Conservation (phyloP, 352 stramenopile species). For the Stramenopiles sp. region DNA sequence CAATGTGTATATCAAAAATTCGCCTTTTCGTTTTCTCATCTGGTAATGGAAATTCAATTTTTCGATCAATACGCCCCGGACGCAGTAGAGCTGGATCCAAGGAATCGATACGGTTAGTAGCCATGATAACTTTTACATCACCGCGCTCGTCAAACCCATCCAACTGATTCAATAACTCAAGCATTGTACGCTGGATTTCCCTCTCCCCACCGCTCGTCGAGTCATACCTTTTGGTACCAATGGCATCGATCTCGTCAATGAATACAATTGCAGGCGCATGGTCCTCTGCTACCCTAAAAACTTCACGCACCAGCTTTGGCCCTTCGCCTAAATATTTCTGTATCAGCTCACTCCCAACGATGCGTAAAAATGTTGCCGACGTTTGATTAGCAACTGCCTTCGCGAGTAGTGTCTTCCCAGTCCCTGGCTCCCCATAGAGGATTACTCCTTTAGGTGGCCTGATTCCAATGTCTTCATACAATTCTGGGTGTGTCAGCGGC, state of each 20-base stretch:
- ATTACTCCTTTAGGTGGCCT: slow-evolving; percentile 97
- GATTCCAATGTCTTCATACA: slow-evolving; percentile 99
- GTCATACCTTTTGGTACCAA: slow-evolving; percentile 98
- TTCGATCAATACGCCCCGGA: slow-evolving; percentile 97
- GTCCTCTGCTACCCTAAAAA: slow-evolving; percentile 97
- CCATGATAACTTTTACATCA: slow-evolving; percentile 99
- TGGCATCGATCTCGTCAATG: slow-evolving; percentile 99
- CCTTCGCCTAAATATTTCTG: slow-evolving; percentile 98
- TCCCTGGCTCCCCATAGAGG: slow-evolving; percentile 96
- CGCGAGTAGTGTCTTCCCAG: slow-evolving; percentile 97
- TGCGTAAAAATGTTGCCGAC: slow-evolving; percentile 94
- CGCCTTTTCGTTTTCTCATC: slow-evolving; percentile 98
- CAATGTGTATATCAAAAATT: slow-evolving; percentile 99
- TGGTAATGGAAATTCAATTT: slow-evolving; percentile 99
- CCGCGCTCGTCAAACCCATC: slow-evolving; percentile 98
- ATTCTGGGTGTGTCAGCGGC: slow-evolving; percentile 92
- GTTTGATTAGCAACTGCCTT: slow-evolving; percentile 99
- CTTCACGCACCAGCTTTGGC: slow-evolving; percentile 96
- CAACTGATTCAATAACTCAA: slow-evolving; percentile 99
- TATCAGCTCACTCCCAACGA: slow-evolving; percentile 97
- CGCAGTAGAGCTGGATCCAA: slow-evolving; percentile 96
- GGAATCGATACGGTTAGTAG: slow-evolving; percentile 97
- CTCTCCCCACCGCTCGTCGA: slow-evolving; percentile 85
- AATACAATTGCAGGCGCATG: slow-evolving; percentile 97
- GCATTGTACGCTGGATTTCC: slow-evolving; percentile 99